A percentile compares a stretch with the other conserved stretches of the same genome.
Evolutionary conservation across 202 grass and related monocot species (phyloP).

Genomic region (Panicum hallii): DNA sequence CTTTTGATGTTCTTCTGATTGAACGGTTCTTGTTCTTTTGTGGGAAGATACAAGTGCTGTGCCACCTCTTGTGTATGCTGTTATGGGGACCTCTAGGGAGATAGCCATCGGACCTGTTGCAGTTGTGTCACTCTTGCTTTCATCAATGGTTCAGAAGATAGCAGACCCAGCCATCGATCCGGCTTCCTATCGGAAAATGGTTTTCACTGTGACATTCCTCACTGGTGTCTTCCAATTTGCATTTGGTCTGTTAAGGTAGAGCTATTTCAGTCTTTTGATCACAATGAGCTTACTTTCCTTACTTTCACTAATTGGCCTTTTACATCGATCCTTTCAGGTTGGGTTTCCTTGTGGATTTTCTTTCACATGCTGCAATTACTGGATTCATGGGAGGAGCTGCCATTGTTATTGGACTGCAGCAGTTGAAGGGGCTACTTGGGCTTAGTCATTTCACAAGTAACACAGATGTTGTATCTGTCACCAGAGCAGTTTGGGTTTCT

Average conservation of each 20-base stretch:
- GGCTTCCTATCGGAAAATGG: conserved; percentile 49
- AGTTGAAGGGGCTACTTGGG: conserved; percentile 91
- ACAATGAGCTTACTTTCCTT: conserved; percentile 18
- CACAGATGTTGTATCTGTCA: conserved; percentile 78
- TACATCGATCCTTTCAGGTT: conserved; percentile 24
- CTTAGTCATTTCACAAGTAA: conserved; percentile 72
- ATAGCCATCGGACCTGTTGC: conserved; percentile 29
- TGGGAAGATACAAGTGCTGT: conserved; percentile 30
- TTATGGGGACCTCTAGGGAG: conserved; percentile 31
- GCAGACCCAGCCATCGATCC: neutral
- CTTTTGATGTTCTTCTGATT: conserved; percentile 13
- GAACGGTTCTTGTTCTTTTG: neutral
- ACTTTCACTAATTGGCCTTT: conserved; percentile 32
- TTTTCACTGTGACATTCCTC: conserved; percentile 68
- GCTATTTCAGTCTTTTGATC: neutral
- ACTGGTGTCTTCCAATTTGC: conserved; percentile 62
- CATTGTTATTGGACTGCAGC: conserved; percentile 83
- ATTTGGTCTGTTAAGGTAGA: conserved; percentile 60
- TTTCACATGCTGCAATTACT: conserved; percentile 74
- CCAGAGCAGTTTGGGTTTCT: conserved; percentile 65
- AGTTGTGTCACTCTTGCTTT: conserved; percentile 30
- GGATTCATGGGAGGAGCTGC: conserved; percentile 94
- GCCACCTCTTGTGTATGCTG: conserved; percentile 25
- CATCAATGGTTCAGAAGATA: conserved; percentile 38
- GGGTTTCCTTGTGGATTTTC: conserved; percentile 80